Base-by-base conservation (phyloP, 2,329 filamentous ascomycete genomes). In the Sporothrix brunneoviolacea region DNA sequence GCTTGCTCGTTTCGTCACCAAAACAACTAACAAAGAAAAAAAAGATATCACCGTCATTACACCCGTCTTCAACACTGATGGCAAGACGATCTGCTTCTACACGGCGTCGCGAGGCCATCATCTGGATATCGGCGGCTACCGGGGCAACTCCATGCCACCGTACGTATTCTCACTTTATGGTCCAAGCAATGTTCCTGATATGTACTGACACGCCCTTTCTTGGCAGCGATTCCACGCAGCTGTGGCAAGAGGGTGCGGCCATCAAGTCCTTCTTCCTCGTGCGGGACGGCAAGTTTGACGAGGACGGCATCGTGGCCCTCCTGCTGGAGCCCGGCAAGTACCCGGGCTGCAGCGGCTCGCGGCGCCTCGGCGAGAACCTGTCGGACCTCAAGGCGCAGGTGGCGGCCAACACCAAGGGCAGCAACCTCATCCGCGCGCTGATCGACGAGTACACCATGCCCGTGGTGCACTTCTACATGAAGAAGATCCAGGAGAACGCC, bases 61-160 rank as follows among this genome's bases (percentile, higher is more conserved):
- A 16, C 87, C 87, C 0, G 86, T 86, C 0, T 91, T 91, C 64
- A 80, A 81, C 53, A 61, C 64, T 6, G 64, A 65, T 22, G 82
- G 82, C 2, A 79, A n/a, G n/a, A n/a, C n/a, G n/a, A n/a, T n/a
- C n/a, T n/a, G n/a, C n/a, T n/a, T n/a, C n/a, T n/a, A n/a, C n/a
- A n/a, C n/a, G n/a, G n/a, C n/a, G n/a, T n/a, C n/a, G n/a, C n/a
- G 87, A 32, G 87, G 86, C 0, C 87, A 93, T 62, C 87, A 91
- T 58, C 86, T 87, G 8, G 87, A 93, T 60, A 91, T 93, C 54
- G 88, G 88, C 8, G 88, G 88, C 8, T 89, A 91, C 37, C 72
- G 88, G 0, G 85, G 87, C 0, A 87, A 87, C 0, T 87, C 82
- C 1, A 91, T 93, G 88, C 88, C 88, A 1, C 83, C 87, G n/a